phyloP scores from a whole-genome alignment of 495 filamentous ascomycete genomes.

The Annulohypoxylon maeteangense region DNA sequence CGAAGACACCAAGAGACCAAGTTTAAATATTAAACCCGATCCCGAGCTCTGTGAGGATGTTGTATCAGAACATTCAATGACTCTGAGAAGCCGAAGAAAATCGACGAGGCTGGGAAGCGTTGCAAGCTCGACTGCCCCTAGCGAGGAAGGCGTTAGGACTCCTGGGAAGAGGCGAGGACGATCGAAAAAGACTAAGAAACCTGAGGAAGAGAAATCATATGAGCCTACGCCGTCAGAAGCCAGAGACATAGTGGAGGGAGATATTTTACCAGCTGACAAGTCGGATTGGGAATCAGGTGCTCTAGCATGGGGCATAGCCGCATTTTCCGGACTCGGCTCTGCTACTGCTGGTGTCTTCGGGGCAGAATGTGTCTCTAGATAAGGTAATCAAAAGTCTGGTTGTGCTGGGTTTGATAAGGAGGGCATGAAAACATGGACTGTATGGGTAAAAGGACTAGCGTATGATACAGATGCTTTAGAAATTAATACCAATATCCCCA shows the following conservation, averaged over 20 bases:
- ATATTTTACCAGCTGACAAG: conserved; percentile 47
- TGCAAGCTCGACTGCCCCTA: conserved; percentile 30
- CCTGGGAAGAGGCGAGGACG: conserved; percentile 29
- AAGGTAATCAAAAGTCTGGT: conserved; percentile 6
- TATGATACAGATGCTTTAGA: background rate
- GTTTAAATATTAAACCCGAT: conserved; percentile 12
- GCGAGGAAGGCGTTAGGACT: conserved; percentile 31
- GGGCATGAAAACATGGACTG: background rate
- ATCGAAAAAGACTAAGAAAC: conserved; percentile 46
- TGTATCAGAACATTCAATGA: conserved; percentile 36
- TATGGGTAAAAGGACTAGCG: background rate
- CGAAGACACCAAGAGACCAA: conserved; percentile 17
- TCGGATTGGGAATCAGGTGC: conserved; percentile 60
- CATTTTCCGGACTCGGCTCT: conserved; percentile 54
- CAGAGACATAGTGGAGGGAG: conserved; percentile 41
- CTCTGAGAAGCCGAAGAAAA: conserved; percentile 39
- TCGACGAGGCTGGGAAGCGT: conserved; percentile 31
- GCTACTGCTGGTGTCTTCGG: conserved; percentile 57
- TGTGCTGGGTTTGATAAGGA: background rate
- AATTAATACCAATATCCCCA: background rate
- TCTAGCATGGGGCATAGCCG: conserved; percentile 57
- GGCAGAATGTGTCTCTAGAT: conserved; percentile 55
- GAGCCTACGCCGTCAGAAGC: conserved; percentile 42
- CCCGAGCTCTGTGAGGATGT: conserved; percentile 32
- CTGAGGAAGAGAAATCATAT: conserved; percentile 46